Conservation (phyloP, 1,139 yeast species). For the Kodamaea sp. region DNA sequence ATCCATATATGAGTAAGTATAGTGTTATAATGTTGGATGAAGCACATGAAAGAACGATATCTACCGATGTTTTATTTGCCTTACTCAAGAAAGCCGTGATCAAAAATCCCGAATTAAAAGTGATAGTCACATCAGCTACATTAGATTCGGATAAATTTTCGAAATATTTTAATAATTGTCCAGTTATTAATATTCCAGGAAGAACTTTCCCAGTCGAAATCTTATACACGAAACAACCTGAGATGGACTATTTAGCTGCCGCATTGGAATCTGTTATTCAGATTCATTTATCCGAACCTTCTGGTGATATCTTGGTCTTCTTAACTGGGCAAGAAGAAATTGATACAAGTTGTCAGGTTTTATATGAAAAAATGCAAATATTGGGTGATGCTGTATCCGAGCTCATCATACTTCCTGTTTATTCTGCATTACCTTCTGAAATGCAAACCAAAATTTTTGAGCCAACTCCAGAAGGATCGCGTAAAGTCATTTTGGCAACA, state of each 20-base stretch:
- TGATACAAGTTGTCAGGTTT: constrained; percentile 80
- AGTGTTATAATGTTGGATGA: constrained; percentile 90
- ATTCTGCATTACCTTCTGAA: constrained; percentile 73
- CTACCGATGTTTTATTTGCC: constrained; percentile 91
- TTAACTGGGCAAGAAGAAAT: constrained; percentile 92
- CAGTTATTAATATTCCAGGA: constrained; percentile 81
- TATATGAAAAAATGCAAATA: constrained; percentile 62
- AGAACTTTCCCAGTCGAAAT: constrained; percentile 87
- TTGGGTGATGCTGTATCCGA: constrained; percentile 65
- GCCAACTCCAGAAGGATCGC: constrained; percentile 64
- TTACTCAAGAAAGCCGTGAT: constrained; percentile 68
- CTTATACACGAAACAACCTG: constrained; percentile 74
- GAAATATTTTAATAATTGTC: constrained; percentile 70
- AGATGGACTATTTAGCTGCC: constrained; percentile 79
- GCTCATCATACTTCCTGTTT: constrained; percentile 79
- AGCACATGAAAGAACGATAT: constrained; percentile 93
- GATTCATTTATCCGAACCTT: constrained; percentile 72
- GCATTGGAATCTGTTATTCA: constrained; percentile 78
- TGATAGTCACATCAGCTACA: constrained; percentile 91
- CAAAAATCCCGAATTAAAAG: constrained; percentile 68
- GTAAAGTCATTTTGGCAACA: constrained; percentile 76
- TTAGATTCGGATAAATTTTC: constrained; percentile 83
- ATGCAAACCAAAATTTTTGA: constrained; percentile 71
- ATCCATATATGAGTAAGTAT: constrained; percentile 68
- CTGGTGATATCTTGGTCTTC: constrained; percentile 82